Evolutionary conservation across 345 rosid genomes (phyloP).

Genomic region (Melastoma malabathricum): DNA sequence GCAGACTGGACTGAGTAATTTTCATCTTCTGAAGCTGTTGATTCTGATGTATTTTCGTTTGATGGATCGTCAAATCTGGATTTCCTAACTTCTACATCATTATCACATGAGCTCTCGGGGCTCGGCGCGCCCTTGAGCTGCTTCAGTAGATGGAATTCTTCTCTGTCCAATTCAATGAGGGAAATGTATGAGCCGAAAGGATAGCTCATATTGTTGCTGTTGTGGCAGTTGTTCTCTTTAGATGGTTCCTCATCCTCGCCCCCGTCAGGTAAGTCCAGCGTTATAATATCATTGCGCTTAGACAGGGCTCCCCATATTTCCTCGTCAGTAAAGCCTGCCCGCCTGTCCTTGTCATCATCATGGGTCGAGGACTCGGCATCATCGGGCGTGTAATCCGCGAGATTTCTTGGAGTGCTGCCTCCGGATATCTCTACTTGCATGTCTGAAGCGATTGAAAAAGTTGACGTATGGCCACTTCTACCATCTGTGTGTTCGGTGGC

Average conservation of each 20-base stretch:
- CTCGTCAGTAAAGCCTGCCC: conserved; percentile 19
- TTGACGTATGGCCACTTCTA: conserved; percentile 28
- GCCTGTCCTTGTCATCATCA: conserved; percentile 42
- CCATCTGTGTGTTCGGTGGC: too few species aligned
- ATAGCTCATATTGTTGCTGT: background rate
- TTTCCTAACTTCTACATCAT: too few species aligned
- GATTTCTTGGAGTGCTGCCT: conserved; percentile 50
- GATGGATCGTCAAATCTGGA: too few species aligned
- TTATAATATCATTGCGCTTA: too few species aligned
- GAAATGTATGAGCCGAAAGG: conserved; percentile 3
- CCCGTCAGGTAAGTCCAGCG: too few species aligned
- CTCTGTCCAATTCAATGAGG: conserved; percentile 3
- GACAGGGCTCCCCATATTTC: conserved; percentile 40
- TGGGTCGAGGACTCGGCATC: conserved; percentile 42
- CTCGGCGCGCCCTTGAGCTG: too few species aligned
- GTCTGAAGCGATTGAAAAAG: conserved; percentile 73
- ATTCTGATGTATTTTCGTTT: too few species aligned
- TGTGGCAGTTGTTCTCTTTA: background rate
- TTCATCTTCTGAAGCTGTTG: too few species aligned
- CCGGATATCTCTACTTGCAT: conserved; percentile 95
- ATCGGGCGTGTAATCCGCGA: conserved; percentile 40
- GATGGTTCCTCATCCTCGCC: too few species aligned
- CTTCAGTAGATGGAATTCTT: background rate
- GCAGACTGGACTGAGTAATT: too few species aligned
- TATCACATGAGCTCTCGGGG: too few species aligned